Evolutionary conservation across 2,329 filamentous ascomycete species (phyloP).

Genomic region (Thermomyces lanuginosus): DNA sequence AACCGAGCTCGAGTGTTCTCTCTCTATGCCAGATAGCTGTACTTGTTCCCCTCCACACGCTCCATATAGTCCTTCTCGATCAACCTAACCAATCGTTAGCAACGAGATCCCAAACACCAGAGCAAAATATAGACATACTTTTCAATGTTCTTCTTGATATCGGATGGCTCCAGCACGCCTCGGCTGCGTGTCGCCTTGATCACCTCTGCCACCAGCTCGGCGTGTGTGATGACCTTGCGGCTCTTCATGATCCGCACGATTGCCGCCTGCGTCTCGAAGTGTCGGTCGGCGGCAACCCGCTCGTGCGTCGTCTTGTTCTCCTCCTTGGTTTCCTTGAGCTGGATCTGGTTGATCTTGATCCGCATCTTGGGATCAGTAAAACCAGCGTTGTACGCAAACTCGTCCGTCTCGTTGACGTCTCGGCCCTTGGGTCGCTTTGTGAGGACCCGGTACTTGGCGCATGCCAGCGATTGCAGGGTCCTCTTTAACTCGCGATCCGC

Average conservation of each 20-base stretch:
- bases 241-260: constrained; percentile 97
- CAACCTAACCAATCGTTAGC: constrained; percentile 36
- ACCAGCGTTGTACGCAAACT: constrained; percentile 61
- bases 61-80: constrained; percentile 93
- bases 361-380: constrained; percentile 73
- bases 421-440: constrained; percentile 70
- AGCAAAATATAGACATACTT: constrained; percentile 41
- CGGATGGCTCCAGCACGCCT: constrained; percentile 66
- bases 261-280: constrained; percentile 92
- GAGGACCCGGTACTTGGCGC: constrained; percentile 71
- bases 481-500: constrained; percentile 65
- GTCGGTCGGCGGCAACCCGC: constrained; percentile 70
- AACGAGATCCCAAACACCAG: background rate
- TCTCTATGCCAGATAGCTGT: constrained; percentile 50
- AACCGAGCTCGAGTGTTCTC: no score
- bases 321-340: constrained; percentile 85
- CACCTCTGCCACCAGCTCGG: constrained; percentile 78
- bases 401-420: constrained; percentile 63
- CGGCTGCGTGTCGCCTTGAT: constrained; percentile 78
- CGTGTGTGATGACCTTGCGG: constrained; percentile 69
- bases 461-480: constrained; percentile 88
- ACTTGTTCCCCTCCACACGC: constrained; percentile 50
- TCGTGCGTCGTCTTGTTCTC: constrained; percentile 93
- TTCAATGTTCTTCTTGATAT: constrained; percentile 96
- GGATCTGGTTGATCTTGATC: constrained; percentile 98